These are phyloP conservation scores for Sporothrix mexicana DNA, from an alignment of 2,329 filamentous ascomycete species.

Conservation along the genomic window DNA sequence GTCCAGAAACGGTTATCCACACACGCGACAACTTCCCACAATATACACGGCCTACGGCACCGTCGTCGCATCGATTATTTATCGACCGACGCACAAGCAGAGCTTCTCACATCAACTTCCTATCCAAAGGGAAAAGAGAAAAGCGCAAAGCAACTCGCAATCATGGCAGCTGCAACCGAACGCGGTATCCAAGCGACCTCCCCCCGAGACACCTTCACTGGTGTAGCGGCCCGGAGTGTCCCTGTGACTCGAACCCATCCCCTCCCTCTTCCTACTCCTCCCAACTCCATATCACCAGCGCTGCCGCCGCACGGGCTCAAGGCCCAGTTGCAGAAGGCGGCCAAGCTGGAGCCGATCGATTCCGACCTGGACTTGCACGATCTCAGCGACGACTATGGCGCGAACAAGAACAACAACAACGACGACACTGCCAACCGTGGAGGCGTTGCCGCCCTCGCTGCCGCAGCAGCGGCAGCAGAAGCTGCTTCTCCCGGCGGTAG, in stretches of 20 bases:
- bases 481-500: constrained; percentile 37
- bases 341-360: constrained; percentile 69
- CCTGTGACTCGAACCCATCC: constrained; percentile 66
- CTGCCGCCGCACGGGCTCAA: constrained; percentile 82
- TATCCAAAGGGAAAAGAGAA: constrained; percentile 25
- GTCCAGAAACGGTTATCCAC: constrained; percentile 20
- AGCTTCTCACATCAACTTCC: constrained; percentile 2
- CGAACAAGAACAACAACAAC: not conserved
- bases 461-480: constrained; percentile 30
- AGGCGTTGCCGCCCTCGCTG: constrained; percentile 27
- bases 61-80: not conserved
- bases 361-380: constrained; percentile 89
- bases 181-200: constrained; percentile 70
- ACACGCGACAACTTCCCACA: not conserved
- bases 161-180: constrained; percentile 66
- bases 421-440: constrained; percentile 17
- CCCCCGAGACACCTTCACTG: constrained; percentile 73
- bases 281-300: constrained; percentile 91
- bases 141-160: constrained; percentile 58
- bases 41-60: constrained; percentile 12
- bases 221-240: constrained; percentile 71
- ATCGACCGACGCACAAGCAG: constrained; percentile 24
- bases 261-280: constrained; percentile 87
- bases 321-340: constrained; percentile 65
- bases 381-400: constrained; percentile 55